phyloP scores from a whole-genome alignment of 2,329 filamentous ascomycete genomes.

The Fusarium sp. region DNA sequence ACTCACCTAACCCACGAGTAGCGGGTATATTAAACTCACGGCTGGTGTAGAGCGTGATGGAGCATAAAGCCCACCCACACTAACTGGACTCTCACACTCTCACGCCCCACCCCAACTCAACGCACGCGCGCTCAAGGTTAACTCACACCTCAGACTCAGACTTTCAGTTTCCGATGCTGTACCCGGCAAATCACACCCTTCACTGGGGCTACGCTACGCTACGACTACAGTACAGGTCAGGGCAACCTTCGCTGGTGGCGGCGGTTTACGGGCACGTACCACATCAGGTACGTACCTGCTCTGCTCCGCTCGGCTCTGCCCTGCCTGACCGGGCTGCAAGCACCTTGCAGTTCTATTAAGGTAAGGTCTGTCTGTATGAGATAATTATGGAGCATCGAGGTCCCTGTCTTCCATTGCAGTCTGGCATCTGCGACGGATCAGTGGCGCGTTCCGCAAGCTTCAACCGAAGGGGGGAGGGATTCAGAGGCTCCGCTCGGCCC shows the following conservation, averaged over 20 bases:
- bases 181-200: slow-evolving; percentile 37
- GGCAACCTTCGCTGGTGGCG: slow-evolving; percentile 18
- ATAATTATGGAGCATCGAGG: slow-evolving; percentile 43
- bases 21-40: slow-evolving; percentile 33
- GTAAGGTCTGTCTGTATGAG: slow-evolving; percentile 33
- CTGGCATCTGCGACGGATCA: slow-evolving; percentile 29
- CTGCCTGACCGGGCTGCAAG: neutral
- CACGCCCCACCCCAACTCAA: slow-evolving; percentile 21
- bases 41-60: slow-evolving; percentile 28
- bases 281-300: slow-evolving; percentile 33
- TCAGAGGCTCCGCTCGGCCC: slow-evolving; percentile 42
- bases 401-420: slow-evolving; percentile 31
- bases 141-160: slow-evolving; percentile 27
- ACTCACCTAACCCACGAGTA: slow-evolving; percentile 59
- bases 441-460: slow-evolving; percentile 48
- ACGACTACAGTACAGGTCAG: neutral
- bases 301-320: neutral
- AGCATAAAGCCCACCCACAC: slow-evolving; percentile 45
- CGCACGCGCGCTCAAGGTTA: slow-evolving; percentile 31
- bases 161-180: slow-evolving; percentile 38
- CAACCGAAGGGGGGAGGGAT: slow-evolving; percentile 4
- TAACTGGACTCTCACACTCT: neutral
- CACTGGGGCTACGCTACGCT: slow-evolving; percentile 1
- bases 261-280: slow-evolving; percentile 32
- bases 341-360: slow-evolving; percentile 9